phyloP scores from a whole-genome alignment of 345 rosid genomes.

The Hibiscus syriacus region DNA sequence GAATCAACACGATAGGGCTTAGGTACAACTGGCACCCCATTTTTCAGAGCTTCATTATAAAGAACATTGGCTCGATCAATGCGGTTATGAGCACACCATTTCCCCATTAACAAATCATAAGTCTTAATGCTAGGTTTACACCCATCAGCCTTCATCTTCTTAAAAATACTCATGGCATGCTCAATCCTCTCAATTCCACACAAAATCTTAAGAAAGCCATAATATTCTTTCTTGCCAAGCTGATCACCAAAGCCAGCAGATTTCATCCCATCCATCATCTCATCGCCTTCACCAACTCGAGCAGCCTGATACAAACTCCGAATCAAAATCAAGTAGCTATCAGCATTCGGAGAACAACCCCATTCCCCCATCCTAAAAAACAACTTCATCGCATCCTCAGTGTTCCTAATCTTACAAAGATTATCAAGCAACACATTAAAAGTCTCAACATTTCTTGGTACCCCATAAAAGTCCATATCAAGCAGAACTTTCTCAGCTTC shows the following conservation, averaged over 20 bases:
- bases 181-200: constrained; percentile 96
- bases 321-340: constrained; percentile 53
- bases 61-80: constrained; percentile 69
- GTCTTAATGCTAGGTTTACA: constrained; percentile 71
- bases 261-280: constrained; percentile 88
- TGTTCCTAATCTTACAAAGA: constrained; percentile 75
- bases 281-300: constrained; percentile 85
- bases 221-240: constrained; percentile 59
- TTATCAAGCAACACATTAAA: constrained; percentile 70
- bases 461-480: constrained; percentile 83
- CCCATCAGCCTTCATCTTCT: constrained; percentile 72
- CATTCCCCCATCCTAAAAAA: constrained; percentile 74
- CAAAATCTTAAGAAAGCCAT: constrained; percentile 62
- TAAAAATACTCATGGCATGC: constrained; percentile 75
- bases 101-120: constrained; percentile 76
- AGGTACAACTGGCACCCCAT: constrained; percentile 57
- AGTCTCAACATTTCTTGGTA: constrained; percentile 78
- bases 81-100: constrained; percentile 59
- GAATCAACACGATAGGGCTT: constrained; percentile 64
- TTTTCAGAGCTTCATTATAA: constrained; percentile 54
- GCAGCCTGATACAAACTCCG: constrained; percentile 87
- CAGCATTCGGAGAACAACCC: constrained; percentile 65
- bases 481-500: constrained; percentile 75
- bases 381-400: constrained; percentile 72
- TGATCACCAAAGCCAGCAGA: constrained; percentile 52